phyloP scores from a whole-genome alignment of 495 filamentous ascomycete genomes.

The Xylaria nigripes region DNA sequence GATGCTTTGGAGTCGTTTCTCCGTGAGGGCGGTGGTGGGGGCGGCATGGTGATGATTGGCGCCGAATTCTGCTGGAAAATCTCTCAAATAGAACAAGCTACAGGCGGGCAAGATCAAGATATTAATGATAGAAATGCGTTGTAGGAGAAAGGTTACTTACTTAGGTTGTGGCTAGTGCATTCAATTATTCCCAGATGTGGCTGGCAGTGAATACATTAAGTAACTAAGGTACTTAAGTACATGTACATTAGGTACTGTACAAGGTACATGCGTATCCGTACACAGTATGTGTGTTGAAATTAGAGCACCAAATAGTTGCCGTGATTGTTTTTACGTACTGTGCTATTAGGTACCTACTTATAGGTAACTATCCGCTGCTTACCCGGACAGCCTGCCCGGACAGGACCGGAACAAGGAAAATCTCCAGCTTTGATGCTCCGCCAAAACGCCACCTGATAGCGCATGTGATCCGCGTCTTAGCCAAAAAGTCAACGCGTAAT shows the following conservation, averaged over 20 bases:
- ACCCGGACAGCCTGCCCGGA: too few species aligned
- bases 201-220: not conserved
- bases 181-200: not conserved
- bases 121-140: not conserved
- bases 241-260: too few species aligned
- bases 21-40: slow-evolving; percentile 29
- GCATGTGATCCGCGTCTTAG: slow-evolving; percentile 13
- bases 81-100: not conserved
- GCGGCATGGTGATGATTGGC: slow-evolving; percentile 16
- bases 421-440: not conserved
- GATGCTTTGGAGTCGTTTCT: slow-evolving; percentile 34
- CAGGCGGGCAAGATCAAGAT: not conserved
- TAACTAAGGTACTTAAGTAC: too few species aligned
- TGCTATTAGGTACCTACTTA: too few species aligned
- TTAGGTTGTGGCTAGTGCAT: slow-evolving; percentile 1
- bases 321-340: too few species aligned
- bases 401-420: too few species aligned
- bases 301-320: too few species aligned
- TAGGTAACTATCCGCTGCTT: too few species aligned
- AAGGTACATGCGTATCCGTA: too few species aligned
- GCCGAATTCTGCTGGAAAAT: not conserved
- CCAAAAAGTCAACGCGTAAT: slow-evolving; percentile 18
- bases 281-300: too few species aligned
- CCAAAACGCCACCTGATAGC: slow-evolving; percentile 17
- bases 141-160: not conserved